phyloP scores from a whole-genome alignment of 768 basidiomycete species.

The Trametes cubensis region DNA sequence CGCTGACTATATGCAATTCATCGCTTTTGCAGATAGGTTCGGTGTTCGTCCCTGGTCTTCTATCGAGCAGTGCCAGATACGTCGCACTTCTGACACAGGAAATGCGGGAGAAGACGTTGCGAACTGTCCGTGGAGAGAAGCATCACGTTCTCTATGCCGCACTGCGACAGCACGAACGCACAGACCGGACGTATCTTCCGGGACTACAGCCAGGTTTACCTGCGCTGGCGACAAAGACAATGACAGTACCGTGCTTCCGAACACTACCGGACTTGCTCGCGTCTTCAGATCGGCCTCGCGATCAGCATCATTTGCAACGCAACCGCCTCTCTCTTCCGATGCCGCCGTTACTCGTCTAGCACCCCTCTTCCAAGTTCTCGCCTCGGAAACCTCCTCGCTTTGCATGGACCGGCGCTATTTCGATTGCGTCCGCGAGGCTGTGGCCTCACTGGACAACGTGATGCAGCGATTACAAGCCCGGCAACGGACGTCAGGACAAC shows the following conservation, averaged over 20 bases:
- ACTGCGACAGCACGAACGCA: not conserved
- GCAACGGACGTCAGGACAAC: conserved; percentile 21
- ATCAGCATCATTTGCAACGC: too few species aligned
- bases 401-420: not conserved
- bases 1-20: too few species aligned
- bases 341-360: not conserved
- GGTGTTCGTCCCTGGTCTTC: not conserved
- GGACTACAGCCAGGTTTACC: too few species aligned
- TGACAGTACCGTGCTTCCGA: too few species aligned
- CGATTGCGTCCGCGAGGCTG: conserved; percentile 8
- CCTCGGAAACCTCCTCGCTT: not conserved
- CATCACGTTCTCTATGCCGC: not conserved
- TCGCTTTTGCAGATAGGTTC: not conserved
- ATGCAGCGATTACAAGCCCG: conserved; percentile 8
- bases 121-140: not conserved
- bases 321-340: too few species aligned
- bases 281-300: too few species aligned
- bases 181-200: not conserved
- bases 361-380: not conserved
- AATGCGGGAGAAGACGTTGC: conserved; percentile 19
- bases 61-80: not conserved
- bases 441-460: conserved; percentile 15
- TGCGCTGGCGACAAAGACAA: too few species aligned
- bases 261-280: too few species aligned
- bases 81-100: not conserved